Percentiles rank a stretch among this genome's conserved stretches.
These are phyloP conservation scores for Cerioporus squamosus DNA, from an alignment of 1,284 basidiomycete genomes.

Conservation along the genomic window DNA sequence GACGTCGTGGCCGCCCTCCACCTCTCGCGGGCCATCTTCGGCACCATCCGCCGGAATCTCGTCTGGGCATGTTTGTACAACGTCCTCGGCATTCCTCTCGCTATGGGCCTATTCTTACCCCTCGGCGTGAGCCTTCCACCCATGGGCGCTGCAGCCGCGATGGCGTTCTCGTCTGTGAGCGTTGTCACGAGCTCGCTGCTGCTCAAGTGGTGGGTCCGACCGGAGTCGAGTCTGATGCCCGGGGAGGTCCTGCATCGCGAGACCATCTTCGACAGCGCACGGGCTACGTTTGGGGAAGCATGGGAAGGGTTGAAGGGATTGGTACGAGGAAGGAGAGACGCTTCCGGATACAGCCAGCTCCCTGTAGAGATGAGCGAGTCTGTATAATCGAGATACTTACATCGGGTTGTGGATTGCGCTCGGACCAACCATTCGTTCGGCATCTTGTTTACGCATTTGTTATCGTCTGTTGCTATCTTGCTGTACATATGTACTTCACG, in stretches of 20 bases:
- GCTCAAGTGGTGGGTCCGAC: constrained; percentile 86
- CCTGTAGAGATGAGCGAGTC: constrained; percentile 66
- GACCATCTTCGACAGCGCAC: constrained; percentile 50
- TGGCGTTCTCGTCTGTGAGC: constrained; percentile 97
- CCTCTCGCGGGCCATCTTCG: constrained; percentile 88
- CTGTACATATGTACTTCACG: no score
- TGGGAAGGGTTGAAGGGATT: constrained; percentile 50
- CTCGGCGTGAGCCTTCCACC: constrained; percentile 94
- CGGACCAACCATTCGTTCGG: no score
- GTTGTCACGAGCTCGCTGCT: constrained; percentile 92
- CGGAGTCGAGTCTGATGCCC: constrained; percentile 69
- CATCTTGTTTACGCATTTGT: not conserved
- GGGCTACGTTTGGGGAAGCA: constrained; percentile 39
- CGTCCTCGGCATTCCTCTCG: constrained; percentile 93
- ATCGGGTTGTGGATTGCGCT: no score
- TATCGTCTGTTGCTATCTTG: no score
- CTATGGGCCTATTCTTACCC: constrained; percentile 96
- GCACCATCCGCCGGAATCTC: constrained; percentile 88
- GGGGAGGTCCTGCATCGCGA: constrained; percentile 50
- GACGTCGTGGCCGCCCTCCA: constrained; percentile 97
- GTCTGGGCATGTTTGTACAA: constrained; percentile 96
- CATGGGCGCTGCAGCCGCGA: constrained; percentile 97
- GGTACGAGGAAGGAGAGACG: constrained; percentile 44
- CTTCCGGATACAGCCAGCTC: constrained; percentile 66
- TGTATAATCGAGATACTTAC: constrained; percentile 22